Conservation (phyloP, 768 basidiomycete species). For the Termitomyces sp. region DNA sequence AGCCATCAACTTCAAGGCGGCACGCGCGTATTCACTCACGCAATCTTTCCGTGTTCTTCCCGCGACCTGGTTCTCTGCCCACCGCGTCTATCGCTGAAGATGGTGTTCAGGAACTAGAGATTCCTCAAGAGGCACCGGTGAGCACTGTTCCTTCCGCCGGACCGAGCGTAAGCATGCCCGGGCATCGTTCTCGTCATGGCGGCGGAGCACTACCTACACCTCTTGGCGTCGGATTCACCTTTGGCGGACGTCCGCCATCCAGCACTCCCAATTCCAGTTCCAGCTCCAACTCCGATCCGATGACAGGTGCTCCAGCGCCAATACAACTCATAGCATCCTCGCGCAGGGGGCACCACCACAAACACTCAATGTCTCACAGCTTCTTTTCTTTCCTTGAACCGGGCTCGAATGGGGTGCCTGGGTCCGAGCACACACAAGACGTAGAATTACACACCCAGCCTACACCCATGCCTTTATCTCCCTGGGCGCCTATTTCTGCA, state of each 20-base stretch:
- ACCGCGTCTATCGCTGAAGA: slow-evolving; percentile 67
- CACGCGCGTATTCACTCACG: slow-evolving; percentile 84
- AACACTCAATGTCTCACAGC: slow-evolving; percentile 91
- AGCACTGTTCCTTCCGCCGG: slow-evolving; percentile 43
- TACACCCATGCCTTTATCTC: slow-evolving; percentile 59
- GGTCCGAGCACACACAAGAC: slow-evolving; percentile 16
- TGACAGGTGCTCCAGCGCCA: slow-evolving; percentile 11
- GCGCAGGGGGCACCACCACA: slow-evolving; percentile 82
- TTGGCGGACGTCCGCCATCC: slow-evolving; percentile 53
- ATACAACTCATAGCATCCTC: slow-evolving; percentile 26
- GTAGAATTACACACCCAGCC: slow-evolving; percentile 53
- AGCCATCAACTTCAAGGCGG: slow-evolving; percentile 19
- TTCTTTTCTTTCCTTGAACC: slow-evolving; percentile 96
- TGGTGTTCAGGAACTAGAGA: slow-evolving; percentile 49
- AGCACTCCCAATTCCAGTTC: slow-evolving; percentile 27
- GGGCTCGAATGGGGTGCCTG: slow-evolving; percentile 26
- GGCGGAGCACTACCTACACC: slow-evolving; percentile 30
- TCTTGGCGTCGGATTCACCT: slow-evolving; percentile 58
- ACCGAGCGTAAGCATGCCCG: slow-evolving; percentile 37
- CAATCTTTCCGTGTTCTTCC: slow-evolving; percentile 91
- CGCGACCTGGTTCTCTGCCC: slow-evolving; percentile 66
- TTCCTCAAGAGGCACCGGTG: slow-evolving; percentile 47
- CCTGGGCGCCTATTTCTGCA: slow-evolving; percentile 62
- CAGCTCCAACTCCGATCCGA: slow-evolving; percentile 3
- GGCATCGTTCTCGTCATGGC: slow-evolving; percentile 24